Evolutionary conservation across 345 rosid species (phyloP).

Genomic region (Rhodomyrtus tomentosa): DNA sequence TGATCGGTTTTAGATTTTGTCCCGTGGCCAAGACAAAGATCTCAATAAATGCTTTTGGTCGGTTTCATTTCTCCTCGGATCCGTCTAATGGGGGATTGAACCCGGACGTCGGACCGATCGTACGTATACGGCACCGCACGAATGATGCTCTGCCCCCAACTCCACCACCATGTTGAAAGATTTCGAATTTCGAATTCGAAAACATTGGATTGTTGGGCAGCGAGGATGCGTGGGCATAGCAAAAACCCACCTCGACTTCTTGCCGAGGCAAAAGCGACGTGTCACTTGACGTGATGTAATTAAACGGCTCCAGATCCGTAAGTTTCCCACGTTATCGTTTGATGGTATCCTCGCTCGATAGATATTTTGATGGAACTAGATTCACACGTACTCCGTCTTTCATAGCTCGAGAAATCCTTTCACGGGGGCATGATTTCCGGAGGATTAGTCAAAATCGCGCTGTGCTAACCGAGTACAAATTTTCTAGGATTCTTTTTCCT

Average conservation of each 20-base stretch:
- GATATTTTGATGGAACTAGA: not conserved
- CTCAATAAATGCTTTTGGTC: not conserved
- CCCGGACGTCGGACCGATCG: not conserved
- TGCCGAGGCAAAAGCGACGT: accelerated
- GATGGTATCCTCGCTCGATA: no score
- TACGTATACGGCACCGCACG: not conserved
- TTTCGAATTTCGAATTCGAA: not conserved
- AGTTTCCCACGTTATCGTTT: not conserved
- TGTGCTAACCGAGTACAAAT: not conserved
- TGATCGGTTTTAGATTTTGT: not conserved
- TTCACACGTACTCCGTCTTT: not conserved
- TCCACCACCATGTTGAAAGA: not conserved
- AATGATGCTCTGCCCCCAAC: no score
- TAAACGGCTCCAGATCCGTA: accelerated
- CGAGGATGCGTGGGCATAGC: no score
- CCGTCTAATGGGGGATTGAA: not conserved
- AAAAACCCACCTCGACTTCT: not conserved
- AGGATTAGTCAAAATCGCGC: not conserved
- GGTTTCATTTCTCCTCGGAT: not conserved
- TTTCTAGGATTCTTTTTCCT: not conserved
- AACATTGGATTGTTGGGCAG: not conserved
- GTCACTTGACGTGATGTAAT: not conserved
- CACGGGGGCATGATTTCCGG: not conserved
- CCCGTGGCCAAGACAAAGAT: not conserved
- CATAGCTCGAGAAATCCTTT: not conserved